Conservation (phyloP, 139 green algal species). For the Parachlorella kessleri region DNA sequence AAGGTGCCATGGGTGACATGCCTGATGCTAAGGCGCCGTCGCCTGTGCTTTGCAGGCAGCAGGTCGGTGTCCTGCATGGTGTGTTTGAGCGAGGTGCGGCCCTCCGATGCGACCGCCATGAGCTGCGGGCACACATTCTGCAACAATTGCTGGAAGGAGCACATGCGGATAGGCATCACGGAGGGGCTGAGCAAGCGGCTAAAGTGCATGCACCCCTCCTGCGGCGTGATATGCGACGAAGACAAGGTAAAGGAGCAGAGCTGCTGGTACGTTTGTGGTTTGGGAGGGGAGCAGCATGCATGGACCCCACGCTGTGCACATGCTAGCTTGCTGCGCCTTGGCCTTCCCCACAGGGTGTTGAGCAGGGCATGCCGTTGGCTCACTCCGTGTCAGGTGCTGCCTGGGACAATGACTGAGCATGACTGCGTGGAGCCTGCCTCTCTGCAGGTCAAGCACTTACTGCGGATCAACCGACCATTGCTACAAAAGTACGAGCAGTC, state of each 20-base stretch:
- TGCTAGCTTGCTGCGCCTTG: no score
- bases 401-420: no score
- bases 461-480: slow-evolving; percentile 37
- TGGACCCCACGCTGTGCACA: no score
- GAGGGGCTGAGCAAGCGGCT: slow-evolving; percentile 67
- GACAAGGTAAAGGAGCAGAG: slow-evolving; percentile 56
- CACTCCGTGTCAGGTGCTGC: no score
- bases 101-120: slow-evolving; percentile 54
- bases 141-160: slow-evolving; percentile 86
- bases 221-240: slow-evolving; percentile 79
- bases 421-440: no score
- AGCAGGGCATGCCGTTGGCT: no score
- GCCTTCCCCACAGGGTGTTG: no score
- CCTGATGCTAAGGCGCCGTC: no score
- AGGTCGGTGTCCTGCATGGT: slow-evolving; percentile 59
- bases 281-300: no score
- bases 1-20: no score
- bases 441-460: slow-evolving; percentile 47
- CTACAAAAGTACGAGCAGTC: slow-evolving; percentile 63
- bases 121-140: slow-evolving; percentile 87
- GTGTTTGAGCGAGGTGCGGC: slow-evolving; percentile 58
- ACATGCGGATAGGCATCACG: slow-evolving; percentile 75
- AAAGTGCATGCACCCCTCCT: slow-evolving; percentile 79
- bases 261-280: no score
- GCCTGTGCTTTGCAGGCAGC: no score